Percentiles rank a stretch among this genome's conserved stretches.
Evolutionary conservation across 169 alveolate genomes (phyloP).

Genomic region (Hepatocystis sp.): DNA sequence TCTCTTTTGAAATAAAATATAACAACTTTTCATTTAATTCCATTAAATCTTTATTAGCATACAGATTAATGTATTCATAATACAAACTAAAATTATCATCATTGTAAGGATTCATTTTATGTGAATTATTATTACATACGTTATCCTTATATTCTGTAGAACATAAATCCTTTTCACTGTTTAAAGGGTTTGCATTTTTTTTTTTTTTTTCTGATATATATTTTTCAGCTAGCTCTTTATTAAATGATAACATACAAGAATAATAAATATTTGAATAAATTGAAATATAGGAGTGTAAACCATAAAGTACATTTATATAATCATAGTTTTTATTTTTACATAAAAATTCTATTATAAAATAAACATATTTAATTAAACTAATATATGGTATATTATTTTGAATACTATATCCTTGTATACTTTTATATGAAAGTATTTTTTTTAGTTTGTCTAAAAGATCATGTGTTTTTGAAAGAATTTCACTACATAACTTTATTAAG

Average conservation of each 20-base stretch:
- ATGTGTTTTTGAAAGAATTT: not conserved
- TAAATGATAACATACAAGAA: conserved; percentile 1
- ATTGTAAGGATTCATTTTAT: no score
- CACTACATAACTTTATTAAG: conserved; percentile 6
- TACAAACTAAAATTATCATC: conserved; percentile 2
- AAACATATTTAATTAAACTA: conserved; percentile 21
- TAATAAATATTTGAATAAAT: conserved; percentile 35
- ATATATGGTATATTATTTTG: not conserved
- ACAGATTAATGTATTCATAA: conserved; percentile 9
- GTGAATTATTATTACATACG: not conserved
- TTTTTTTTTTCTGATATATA: not conserved
- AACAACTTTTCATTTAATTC: conserved; percentile 28
- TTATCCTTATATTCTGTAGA: not conserved
- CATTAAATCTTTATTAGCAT: conserved; percentile 18
- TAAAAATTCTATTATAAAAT: conserved; percentile 22
- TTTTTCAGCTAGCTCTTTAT: conserved; percentile 2
- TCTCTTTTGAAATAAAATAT: conserved; percentile 38
- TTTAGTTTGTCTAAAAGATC: conserved; percentile 11
- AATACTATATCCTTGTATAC: not conserved
- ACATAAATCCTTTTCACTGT: not conserved
- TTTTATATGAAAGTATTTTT: not conserved
- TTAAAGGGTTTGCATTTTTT: not conserved
- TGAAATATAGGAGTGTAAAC: conserved; percentile 23
- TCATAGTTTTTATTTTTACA: conserved; percentile 12
- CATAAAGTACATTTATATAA: conserved; percentile 23